Evolutionary conservation across 2,329 filamentous ascomycete genomes (phyloP), one percentile per base, ranked within the genome.

Genomic region (Aureobasidium namibiae): DNA sequence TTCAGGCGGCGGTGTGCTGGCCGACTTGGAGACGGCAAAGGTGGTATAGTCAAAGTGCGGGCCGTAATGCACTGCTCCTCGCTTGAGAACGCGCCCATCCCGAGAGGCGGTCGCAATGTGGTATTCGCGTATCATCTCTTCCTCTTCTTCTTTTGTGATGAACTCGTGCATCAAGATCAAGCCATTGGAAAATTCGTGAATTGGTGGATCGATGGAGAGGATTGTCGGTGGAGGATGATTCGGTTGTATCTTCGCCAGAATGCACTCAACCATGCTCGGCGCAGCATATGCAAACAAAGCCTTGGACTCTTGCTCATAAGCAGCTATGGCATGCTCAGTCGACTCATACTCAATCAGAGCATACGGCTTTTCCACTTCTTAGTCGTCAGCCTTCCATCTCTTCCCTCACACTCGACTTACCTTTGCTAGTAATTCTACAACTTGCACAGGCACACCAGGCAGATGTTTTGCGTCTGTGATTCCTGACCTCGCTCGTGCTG

Each of bases 1-100:
- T 14, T 29, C 29, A 11, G 57, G 57, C 4, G 57, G 57, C 1
- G 57, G 57, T 16, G 57, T 60, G 41, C 39, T 52, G n/a, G 36
- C 45, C 10, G 57, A 45, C 14, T 49, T 54, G 5, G 48, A 54
- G 4, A 46, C 39, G 21, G 57, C 57, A 39, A 60, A 60, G 9
- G 57, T 60, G 10, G 57, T 60, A 18, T 60, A 60, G 26, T 60
- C 57, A 34, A 60, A 60, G 24, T 60, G 57, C 8, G 57, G 57
- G 18, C 57, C 57, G 13, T 45, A 60, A 21, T 60, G 57, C 9
- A 60, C 45, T 11, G 57, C 38, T 18, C 48, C 48, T 26, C 57
- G 48, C 38, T 60, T 60, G 5, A 36, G 31, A 1, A 29, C 31
- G 23, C 41, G 36, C 1, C 56, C 56, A 11, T 36, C 45, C 4